Evolutionary conservation across 345 rosid genomes (phyloP), one percentile per base, ranked within the genome.

Genomic region (Gossypium anomalum): DNA sequence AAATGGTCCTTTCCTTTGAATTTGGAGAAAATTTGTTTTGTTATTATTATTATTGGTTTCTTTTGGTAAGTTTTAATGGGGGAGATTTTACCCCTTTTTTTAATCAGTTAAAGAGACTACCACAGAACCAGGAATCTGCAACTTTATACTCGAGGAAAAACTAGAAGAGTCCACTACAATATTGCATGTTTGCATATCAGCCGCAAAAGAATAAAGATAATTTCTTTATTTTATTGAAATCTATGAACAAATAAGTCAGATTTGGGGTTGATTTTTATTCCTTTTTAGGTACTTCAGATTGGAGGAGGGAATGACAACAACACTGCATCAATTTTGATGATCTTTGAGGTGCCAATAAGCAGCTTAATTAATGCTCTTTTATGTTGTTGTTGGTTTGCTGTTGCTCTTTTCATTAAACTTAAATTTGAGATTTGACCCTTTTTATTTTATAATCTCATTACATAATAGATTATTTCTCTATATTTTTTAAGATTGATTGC

Each of bases 1-100:
- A 14, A 38, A 84, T 85, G 92, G 89, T 84, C 85, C 82, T 60
- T 74, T 74, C 65, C 76, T 74, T 64, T 71, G 84, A 86, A 85
- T 74, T 88, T 80, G 92, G 76, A 73, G 78, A 27, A 48, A 16
- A 58, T 2, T 9, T 9, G 49, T 22, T 55, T n/a, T 13, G 17
- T 41, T 70, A 7, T 19, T 20, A 9, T 61, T 12, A 71, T 55
- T 72, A 34, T 34, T 34, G 38, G 7, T 45, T 58, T 15, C 22
- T 9, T 15, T 48, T 69, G 27, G 45, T 8, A 51, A 16, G 57
- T 51, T 51, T 51, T 51, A 51, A 69, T 15, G 55, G 14, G 2
- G 19, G 41, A 10, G 2, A 20, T 44, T 3, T 2, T 43, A 19
- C 17, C 6, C 7, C 25, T 56, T 48, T 29, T 19, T 48, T 52